Conservation (phyloP, 2,329 filamentous ascomycete genomes). For the Alternaria alternata region DNA sequence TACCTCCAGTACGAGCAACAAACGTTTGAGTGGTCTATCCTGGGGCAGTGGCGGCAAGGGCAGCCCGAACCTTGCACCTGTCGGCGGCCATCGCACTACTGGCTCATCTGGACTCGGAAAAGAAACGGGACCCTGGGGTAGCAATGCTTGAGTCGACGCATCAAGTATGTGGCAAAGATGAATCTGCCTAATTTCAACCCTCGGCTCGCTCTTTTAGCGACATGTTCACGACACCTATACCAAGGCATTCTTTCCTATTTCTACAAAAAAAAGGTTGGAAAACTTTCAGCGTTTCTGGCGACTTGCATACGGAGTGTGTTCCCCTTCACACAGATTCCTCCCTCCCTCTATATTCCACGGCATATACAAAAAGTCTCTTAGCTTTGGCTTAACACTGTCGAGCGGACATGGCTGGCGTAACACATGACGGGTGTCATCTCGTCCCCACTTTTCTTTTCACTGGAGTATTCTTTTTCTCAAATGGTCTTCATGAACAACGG, state of each 20-base stretch:
- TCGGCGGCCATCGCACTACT: conserved; percentile 40
- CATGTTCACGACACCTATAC: conserved; percentile 5
- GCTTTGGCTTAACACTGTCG: conserved; percentile 7
- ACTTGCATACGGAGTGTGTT: conserved; percentile 18
- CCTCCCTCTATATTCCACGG: conserved; percentile 6
- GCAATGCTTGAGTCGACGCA: conserved; percentile 19
- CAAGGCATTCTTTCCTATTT: conserved; percentile 7
- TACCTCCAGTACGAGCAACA: conserved; percentile 46
- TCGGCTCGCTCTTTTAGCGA: not conserved
- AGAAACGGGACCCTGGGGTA: conserved; percentile 30
- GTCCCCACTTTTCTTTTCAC: not conserved
- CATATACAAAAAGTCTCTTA: conserved; percentile 17
- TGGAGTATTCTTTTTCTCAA: not conserved
- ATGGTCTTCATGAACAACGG: not conserved
- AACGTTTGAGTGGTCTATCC: conserved; percentile 47
- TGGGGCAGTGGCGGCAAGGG: conserved; percentile 50
- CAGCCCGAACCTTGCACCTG: conserved; percentile 46
- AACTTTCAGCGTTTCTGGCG: conserved; percentile 15
- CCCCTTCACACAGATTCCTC: not conserved
- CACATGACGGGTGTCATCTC: not conserved
- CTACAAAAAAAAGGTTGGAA: conserved; percentile 11
- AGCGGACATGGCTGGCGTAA: conserved; percentile 5
- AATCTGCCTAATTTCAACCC: not conserved
- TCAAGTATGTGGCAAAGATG: not conserved
- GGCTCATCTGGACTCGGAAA: conserved; percentile 32